These are phyloP conservation scores for Odonthalia washingtoniensis DNA, from an alignment of 31 red algal genomes.

Conservation along the genomic window DNA sequence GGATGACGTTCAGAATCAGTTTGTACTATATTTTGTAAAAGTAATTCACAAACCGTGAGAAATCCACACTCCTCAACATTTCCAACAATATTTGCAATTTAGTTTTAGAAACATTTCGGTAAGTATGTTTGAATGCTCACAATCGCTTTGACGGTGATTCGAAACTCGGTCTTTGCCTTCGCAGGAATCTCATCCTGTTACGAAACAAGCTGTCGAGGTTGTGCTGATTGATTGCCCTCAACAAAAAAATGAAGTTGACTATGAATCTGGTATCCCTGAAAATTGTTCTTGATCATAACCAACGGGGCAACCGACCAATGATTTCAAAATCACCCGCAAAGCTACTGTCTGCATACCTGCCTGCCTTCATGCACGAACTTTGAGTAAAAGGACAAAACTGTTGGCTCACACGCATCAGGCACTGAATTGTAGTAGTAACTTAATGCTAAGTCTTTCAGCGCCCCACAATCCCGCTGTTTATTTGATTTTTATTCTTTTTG, in stretches of 20 bases:
- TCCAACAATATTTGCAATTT: slow-evolving; percentile 89
- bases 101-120: slow-evolving; percentile 98
- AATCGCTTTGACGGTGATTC: slow-evolving; percentile 92
- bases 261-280: slow-evolving; percentile 96
- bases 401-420: slow-evolving; percentile 92
- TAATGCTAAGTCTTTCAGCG: slow-evolving; percentile 82
- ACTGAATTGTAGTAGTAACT: slow-evolving; percentile 83
- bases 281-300: slow-evolving; percentile 99
- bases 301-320: slow-evolving; percentile 81
- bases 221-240: slow-evolving; percentile 88
- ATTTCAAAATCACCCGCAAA: slow-evolving; percentile 87
- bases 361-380: slow-evolving; percentile 79
- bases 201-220: slow-evolving; percentile 86
- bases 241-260: slow-evolving; percentile 88
- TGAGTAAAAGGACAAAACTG: slow-evolving; percentile 88
- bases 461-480: slow-evolving; percentile 78
- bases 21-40: slow-evolving; percentile 92
- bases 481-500: slow-evolving; percentile 72
- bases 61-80: slow-evolving; percentile 87
- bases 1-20: slow-evolving; percentile 89
- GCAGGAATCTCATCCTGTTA: slow-evolving; percentile 78
- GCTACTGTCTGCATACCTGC: slow-evolving; percentile 55
- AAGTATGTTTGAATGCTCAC: slow-evolving; percentile 99
- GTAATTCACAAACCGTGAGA: slow-evolving; percentile 78
- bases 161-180: slow-evolving; percentile 89